Percentiles rank a stretch among this genome's conserved stretches.
Evolutionary conservation across 2,329 filamentous ascomycete genomes (phyloP).

Genomic region (Emergomyces africanus): DNA sequence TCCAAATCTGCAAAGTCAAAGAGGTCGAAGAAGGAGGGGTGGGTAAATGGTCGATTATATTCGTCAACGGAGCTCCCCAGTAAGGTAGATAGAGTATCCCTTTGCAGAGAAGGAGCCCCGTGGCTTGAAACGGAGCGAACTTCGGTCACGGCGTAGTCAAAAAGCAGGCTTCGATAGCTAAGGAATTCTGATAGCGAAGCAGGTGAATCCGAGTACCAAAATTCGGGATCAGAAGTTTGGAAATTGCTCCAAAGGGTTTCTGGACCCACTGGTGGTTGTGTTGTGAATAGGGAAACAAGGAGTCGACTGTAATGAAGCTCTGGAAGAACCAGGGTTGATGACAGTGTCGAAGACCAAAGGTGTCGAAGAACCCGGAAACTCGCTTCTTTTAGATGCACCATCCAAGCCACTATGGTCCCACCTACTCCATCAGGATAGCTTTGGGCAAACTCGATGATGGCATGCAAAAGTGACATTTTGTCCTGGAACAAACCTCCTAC

Average conservation of each 20-base stretch:
- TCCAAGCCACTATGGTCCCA: slow-evolving; percentile 51
- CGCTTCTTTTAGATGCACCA: slow-evolving; percentile 55
- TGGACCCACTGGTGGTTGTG: slow-evolving; percentile 56
- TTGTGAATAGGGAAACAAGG: slow-evolving; percentile 62
- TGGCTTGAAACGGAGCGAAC: slow-evolving; percentile 63
- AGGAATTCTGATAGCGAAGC: slow-evolving; percentile 65
- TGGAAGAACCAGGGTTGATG: slow-evolving; percentile 58
- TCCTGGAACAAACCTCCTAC: slow-evolving; percentile 57
- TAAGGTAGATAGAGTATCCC: slow-evolving; percentile 53
- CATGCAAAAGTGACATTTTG: slow-evolving; percentile 65
- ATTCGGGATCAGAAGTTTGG: slow-evolving; percentile 47
- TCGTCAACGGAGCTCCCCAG: slow-evolving; percentile 57
- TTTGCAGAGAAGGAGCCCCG: slow-evolving; percentile 56
- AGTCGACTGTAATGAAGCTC: slow-evolving; percentile 72
- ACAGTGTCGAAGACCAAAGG: slow-evolving; percentile 73
- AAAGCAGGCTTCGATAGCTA: slow-evolving; percentile 58
- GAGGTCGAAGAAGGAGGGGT: slow-evolving; percentile 75
- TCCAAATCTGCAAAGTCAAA: slow-evolving; percentile 76
- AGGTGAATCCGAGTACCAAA: slow-evolving; percentile 56
- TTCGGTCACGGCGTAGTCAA: slow-evolving; percentile 78
- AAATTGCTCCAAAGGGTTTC: slow-evolving; percentile 63
- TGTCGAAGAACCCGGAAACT: slow-evolving; percentile 62
- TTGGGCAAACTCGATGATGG: slow-evolving; percentile 58
- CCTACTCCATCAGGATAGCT: slow-evolving; percentile 54
- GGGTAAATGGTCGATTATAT: slow-evolving; percentile 51